Evolutionary conservation across 441 rosid genomes (phyloP).

Genomic region (Erodium trifolium): DNA sequence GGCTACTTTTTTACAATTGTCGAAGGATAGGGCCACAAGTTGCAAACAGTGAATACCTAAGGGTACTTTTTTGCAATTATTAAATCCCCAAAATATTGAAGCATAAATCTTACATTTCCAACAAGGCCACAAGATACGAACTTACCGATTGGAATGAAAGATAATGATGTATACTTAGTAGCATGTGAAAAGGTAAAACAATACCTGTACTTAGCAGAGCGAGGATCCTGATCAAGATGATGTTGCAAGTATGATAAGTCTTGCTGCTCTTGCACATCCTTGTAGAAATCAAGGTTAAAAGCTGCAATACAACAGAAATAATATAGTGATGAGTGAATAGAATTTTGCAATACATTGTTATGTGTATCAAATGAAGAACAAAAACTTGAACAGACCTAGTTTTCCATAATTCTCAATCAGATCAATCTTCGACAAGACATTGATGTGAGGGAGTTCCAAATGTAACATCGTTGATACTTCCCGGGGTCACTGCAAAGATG

Average conservation of each 20-base stretch:
- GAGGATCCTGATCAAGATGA: conserved; percentile 62
- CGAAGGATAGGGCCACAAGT: no score
- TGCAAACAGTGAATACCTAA: no score
- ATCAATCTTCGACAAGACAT: conserved; percentile 88
- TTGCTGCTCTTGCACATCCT: conserved; percentile 83
- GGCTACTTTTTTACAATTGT: no score
- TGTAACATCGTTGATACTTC: conserved; percentile 90
- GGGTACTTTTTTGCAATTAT: no score
- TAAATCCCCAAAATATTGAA: no score
- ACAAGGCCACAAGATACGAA: no score
- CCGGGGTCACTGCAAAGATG: conserved; percentile 80
- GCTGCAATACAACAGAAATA: conserved; percentile 39
- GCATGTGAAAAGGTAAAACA: conserved; percentile 5
- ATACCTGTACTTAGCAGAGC: conserved; percentile 79
- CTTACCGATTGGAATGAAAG: no score
- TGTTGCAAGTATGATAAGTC: conserved; percentile 70
- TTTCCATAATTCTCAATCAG: conserved; percentile 34
- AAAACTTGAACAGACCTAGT: background rate
- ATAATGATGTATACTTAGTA: no score
- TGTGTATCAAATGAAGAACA: background rate
- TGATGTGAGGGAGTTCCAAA: conserved; percentile 82
- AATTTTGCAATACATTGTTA: background rate
- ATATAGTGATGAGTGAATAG: background rate
- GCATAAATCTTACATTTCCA: no score
- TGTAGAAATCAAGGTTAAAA: conserved; percentile 72